Conservation (phyloP, 768 basidiomycete genomes). For the Pholiota microspora region DNA sequence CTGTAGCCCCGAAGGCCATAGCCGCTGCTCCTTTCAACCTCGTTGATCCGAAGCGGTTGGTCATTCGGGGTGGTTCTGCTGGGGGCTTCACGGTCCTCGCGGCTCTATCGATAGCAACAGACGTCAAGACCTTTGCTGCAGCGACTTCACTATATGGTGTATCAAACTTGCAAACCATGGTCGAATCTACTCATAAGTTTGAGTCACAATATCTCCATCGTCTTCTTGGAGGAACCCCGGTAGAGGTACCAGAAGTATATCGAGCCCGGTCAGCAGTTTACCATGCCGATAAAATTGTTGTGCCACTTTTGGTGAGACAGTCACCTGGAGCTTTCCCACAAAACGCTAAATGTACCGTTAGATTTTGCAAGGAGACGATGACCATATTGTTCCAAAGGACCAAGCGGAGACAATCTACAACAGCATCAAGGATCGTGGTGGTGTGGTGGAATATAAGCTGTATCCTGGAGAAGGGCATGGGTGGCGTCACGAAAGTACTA, state of each 20-base stretch:
- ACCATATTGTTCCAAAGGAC: conserved; percentile 64
- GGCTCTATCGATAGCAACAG: conserved; percentile 35
- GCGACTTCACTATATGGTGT: conserved; percentile 67
- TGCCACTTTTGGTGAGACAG: conserved; percentile 65
- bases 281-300: conserved; percentile 59
- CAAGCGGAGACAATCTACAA: conserved; percentile 62
- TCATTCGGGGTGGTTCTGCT: conserved; percentile 71
- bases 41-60: conserved; percentile 61
- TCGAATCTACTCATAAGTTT: conserved; percentile 71
- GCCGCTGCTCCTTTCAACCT: conserved; percentile 44
- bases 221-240: conserved; percentile 57
- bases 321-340: background rate
- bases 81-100: conserved; percentile 73
- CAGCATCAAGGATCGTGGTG: conserved; percentile 46
- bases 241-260: conserved; percentile 60
- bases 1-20: conserved; percentile 49
- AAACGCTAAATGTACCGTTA: conserved; percentile 21
- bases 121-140: conserved; percentile 53
- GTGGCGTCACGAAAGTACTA: conserved; percentile 54
- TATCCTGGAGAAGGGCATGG: conserved; percentile 71
- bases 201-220: conserved; percentile 57
- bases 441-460: conserved; percentile 54
- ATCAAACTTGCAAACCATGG: conserved; percentile 56
- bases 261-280: conserved; percentile 59
- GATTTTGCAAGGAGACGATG: conserved; percentile 69